Evolutionary conservation across 2,329 filamentous ascomycete genomes (phyloP).

Genomic region (Furcasterigmium furcatum): DNA sequence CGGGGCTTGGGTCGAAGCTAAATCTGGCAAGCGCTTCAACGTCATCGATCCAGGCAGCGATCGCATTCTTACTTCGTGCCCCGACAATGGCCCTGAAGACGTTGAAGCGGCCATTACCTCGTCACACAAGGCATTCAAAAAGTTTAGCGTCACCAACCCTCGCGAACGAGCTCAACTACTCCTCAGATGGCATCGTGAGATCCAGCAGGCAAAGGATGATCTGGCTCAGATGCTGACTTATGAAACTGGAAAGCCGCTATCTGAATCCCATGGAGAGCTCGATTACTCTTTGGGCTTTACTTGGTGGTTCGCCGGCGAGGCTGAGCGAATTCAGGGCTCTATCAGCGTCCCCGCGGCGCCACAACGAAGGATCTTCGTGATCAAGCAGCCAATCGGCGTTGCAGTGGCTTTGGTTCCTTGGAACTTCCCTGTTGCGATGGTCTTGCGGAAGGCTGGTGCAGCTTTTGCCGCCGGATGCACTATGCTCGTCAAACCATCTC

Average conservation of each 20-base stretch:
- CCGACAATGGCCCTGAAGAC: conserved; percentile 39
- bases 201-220: conserved; percentile 29
- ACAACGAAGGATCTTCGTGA: conserved; percentile 62
- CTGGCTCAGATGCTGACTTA: conserved; percentile 33
- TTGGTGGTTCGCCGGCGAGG: conserved; percentile 55
- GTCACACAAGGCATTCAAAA: conserved; percentile 29
- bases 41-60: conserved; percentile 51
- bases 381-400: conserved; percentile 51
- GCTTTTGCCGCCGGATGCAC: conserved; percentile 71
- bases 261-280: conserved; percentile 51
- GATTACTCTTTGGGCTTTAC: conserved; percentile 52
- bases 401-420: conserved; percentile 33
- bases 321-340: conserved; percentile 51
- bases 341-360: conserved; percentile 58
- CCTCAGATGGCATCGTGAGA: conserved; percentile 30
- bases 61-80: conserved; percentile 45
- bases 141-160: conserved; percentile 29
- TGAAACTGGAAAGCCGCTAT: conserved; percentile 56
- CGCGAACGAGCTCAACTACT: conserved; percentile 30
- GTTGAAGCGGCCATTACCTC: conserved; percentile 32
- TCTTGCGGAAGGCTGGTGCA: conserved; percentile 41
- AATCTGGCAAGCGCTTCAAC: conserved; percentile 44
- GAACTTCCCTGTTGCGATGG: conserved; percentile 61
- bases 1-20: conserved; percentile 40
- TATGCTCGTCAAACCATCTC: conserved; percentile 71